Evolutionary conservation across 2,329 filamentous ascomycete genomes (phyloP).

Genomic region (Beauveria australis): DNA sequence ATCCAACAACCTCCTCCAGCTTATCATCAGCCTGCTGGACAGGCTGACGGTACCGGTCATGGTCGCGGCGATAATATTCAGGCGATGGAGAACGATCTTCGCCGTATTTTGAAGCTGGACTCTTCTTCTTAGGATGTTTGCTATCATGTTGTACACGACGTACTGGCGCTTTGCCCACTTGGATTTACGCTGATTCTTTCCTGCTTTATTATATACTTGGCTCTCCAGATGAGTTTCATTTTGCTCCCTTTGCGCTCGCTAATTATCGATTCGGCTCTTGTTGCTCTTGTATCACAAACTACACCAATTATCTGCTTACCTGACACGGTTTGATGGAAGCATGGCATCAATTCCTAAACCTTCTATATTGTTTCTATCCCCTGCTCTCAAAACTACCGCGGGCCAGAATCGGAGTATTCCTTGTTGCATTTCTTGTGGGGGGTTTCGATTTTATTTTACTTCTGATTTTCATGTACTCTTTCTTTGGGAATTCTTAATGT

Average conservation of each 20-base stretch:
- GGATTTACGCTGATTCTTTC: neutral
- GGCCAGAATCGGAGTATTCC: neutral
- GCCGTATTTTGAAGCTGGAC: slow-evolving; percentile 41
- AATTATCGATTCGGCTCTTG: neutral
- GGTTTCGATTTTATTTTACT: neutral
- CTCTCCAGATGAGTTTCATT: neutral
- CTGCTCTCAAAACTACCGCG: neutral
- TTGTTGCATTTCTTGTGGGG: neutral
- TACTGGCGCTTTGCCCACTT: neutral
- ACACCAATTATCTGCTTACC: neutral
- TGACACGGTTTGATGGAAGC: neutral
- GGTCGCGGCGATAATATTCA: slow-evolving; percentile 28
- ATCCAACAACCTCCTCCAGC: neutral
- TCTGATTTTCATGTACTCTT: neutral
- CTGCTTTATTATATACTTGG: neutral
- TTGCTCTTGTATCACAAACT: neutral
- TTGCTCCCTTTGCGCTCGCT: neutral
- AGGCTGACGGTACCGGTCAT: slow-evolving; percentile 3
- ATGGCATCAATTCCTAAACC: neutral
- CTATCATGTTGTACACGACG: neutral
- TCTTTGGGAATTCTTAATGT: neutral
- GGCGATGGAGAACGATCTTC: slow-evolving; percentile 45
- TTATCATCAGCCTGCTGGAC: neutral
- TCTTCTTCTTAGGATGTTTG: slow-evolving; percentile 3
- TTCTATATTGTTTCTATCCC: neutral